Base-by-base conservation (phyloP, 2,329 filamentous ascomycete genomes). In the Nothomitra cinnamomea region DNA sequence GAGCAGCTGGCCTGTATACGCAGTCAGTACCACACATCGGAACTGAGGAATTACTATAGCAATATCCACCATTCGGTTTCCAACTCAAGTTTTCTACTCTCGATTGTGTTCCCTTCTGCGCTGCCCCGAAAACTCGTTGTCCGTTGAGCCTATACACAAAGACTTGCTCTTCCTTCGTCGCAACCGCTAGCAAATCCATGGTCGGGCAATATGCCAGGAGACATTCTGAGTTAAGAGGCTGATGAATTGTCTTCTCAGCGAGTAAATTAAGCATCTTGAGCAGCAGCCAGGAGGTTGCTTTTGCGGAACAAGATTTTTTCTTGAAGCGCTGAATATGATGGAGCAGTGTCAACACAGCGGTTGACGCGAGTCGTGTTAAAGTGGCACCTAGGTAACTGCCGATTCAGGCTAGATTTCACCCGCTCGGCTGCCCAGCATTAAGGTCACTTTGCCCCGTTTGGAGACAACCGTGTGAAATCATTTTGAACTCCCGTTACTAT, bases 151-250 rank as follows among this genome's bases (percentile, higher is more conserved):
- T 78, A 67, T 84, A 89, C 43, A 95, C 80, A 59, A 83, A 75
- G 17, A 95, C 71, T 51, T 80, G 79, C 50, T 79, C 79, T 56
- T 80, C 77, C 15, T 75, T 73, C n/a, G 75, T 78, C 12, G 85
- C 84, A 12, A 88, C 74, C 3, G 83, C 82, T n/a, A 84, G 74
- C 47, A 96, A 74, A 67, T 95, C 87, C 71, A 94, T 85, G 7
- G 82, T 83, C 15, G 89, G 87, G 66, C 87, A 94, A 66, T 85
- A 87, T 24, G 81, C 75, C 35, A 90, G 72, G 51, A 83, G 75
- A 48, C 24, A 25, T 19, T 73, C 70, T 36, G 72, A 69, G 38
- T 77, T 72, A 21, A 79, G 72, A 22, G 73, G 72, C 47, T 73
- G 68, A 51, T 76, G 71, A 56, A 83, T 73, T 58, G 71, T 70